Base-by-base conservation (phyloP, 1,284 basidiomycete species). In the Apiotrichum montevideense region DNA sequence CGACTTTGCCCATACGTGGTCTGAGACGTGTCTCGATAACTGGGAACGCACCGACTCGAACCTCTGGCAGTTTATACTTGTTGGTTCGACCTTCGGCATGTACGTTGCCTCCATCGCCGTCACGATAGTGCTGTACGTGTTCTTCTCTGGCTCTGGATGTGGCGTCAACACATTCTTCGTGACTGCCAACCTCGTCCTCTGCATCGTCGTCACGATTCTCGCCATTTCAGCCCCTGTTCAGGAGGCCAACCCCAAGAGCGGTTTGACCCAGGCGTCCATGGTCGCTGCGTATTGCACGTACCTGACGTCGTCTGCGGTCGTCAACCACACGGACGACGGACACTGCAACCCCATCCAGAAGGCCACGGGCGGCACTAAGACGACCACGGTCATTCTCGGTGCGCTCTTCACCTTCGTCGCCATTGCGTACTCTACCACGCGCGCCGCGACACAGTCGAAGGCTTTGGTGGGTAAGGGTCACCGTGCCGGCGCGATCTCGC, bases 1-100 rank as follows among this genome's bases (percentile, higher is more conserved):
- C 76, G 95, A 99, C 80, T 98, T 98, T 73, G 96, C 95, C 0
- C 96, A 99, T 72, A 88, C 91, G 2, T 98, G 93, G 93, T 92
- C 92, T 37, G 95, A 98, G 77, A 94, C 87, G 11, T 98, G 95
- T 71, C 83, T 98, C 51, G 88, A 97, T 66, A 90, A 90, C 61
- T 98, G 92, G 92, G 94, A 97, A 74, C 83, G 85, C 58, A 86
- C 86, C 6, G 79, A 84, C 52, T 94, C 92, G 10, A 89, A 88
- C 63, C 78, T 95, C 52, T 98, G 95, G 95, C 93, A 97, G 77
- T 97, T 89, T 84, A 86, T 96, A 58, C 85, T 98, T 55, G 86
- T 99, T 61, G 87, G 90, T 15, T 93, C 90, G n/a, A 98, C 96
- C 0, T 85, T 87, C 29, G 81, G 85, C 48, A 87, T 95, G 83